Percentiles rank a stretch among this genome's conserved stretches.
Evolutionary conservation across 495 filamentous ascomycete species (phyloP).

Genomic region (Penicillium steckii): DNA sequence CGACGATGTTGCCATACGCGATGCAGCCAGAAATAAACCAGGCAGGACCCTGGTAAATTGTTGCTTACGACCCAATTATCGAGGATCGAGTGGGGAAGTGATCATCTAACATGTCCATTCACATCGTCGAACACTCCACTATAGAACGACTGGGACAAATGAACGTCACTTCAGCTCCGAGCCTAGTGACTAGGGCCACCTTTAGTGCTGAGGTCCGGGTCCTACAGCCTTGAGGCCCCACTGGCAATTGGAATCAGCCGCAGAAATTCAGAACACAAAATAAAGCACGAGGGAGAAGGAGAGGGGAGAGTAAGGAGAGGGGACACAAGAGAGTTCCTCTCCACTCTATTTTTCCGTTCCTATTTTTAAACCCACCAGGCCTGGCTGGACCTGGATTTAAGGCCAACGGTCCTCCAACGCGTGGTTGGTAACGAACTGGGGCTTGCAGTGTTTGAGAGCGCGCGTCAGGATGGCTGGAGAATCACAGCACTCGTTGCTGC

Average conservation of each 20-base stretch:
- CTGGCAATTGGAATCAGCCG: background rate
- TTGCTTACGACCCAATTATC: background rate
- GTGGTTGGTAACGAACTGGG: too few species aligned
- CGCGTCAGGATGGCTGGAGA: slow-evolving; percentile 16
- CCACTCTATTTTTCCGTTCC: background rate
- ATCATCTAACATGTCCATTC: background rate
- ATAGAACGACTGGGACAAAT: background rate
- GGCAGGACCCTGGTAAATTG: background rate
- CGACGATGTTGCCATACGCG: background rate
- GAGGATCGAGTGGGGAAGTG: background rate
- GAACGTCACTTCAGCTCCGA: background rate
- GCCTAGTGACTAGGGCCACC: background rate
- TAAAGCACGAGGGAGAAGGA: too few species aligned
- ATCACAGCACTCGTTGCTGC: slow-evolving; percentile 20
- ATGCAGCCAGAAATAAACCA: background rate
- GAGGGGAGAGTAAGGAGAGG: too few species aligned
- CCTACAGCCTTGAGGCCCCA: background rate
- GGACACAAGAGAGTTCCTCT: background rate
- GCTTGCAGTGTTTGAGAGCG: too few species aligned
- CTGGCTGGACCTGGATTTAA: background rate
- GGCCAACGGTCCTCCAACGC: background rate
- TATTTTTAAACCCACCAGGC: background rate
- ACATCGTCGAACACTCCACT: background rate
- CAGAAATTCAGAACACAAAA: background rate
- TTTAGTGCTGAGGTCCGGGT: background rate